Percentiles rank a stretch among this genome's conserved stretches.
Conservation (phyloP, 148 eudicot genomes). For the Linanthus parryae region DNA sequence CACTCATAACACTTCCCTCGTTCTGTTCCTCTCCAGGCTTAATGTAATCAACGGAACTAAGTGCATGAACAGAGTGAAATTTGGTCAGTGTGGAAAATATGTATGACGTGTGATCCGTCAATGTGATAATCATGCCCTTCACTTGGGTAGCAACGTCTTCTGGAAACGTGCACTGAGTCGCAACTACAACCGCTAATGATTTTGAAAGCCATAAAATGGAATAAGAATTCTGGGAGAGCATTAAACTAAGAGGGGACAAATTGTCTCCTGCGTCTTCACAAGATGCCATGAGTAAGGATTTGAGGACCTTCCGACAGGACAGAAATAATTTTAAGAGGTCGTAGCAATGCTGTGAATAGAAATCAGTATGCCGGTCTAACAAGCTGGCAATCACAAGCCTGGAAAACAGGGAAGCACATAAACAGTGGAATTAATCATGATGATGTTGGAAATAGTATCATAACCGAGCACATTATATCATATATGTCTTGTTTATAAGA, state of each 20-base stretch:
- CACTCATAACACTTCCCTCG: slow-evolving; percentile 8
- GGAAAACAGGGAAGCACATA: no score
- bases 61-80: slow-evolving; percentile 37
- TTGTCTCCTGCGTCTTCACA: slow-evolving; percentile 35
- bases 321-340: slow-evolving; percentile 56
- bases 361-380: no score
- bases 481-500: no score
- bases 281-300: slow-evolving; percentile 35
- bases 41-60: slow-evolving; percentile 16
- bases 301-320: slow-evolving; percentile 65
- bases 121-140: slow-evolving; percentile 39
- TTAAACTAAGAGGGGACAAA: slow-evolving; percentile 22
- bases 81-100: slow-evolving; percentile 46
- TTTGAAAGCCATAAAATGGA: slow-evolving; percentile 57
- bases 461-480: no score
- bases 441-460: no score
- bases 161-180: slow-evolving; percentile 23
- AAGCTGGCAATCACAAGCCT: slow-evolving; percentile 53
- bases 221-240: slow-evolving; percentile 33
- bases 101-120: slow-evolving; percentile 79
- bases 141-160: slow-evolving; percentile 27
- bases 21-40: slow-evolving; percentile 12
- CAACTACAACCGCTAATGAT: slow-evolving; percentile 43
- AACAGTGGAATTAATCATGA: no score
- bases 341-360: slow-evolving; percentile 20